phyloP scores from a whole-genome alignment of 495 filamentous ascomycete genomes.

The Penicillium silybi region DNA sequence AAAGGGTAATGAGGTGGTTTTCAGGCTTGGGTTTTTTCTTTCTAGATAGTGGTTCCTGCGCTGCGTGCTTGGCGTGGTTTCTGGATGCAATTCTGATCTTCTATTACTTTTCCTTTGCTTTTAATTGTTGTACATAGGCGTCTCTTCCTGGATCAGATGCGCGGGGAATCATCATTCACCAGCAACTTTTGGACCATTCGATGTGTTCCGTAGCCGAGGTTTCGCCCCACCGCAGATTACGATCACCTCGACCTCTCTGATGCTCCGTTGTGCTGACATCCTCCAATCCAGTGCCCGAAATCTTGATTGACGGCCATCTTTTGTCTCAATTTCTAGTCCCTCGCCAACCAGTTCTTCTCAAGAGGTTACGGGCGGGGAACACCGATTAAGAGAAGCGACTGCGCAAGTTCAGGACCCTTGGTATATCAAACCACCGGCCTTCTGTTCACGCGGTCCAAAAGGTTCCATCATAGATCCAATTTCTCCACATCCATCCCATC shows the following conservation, averaged over 20 bases:
- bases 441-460: neutral
- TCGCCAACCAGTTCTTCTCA: neutral
- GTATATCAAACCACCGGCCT: neutral
- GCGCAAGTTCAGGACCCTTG: neutral
- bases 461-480: neutral
- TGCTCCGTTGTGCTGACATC: neutral
- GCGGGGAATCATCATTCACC: neutral
- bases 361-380: neutral
- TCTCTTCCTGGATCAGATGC: conserved; percentile 5
- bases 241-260: neutral
- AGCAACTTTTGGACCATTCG: neutral
- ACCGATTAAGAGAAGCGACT: neutral
- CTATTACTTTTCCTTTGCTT: neutral
- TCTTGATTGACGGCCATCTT: neutral
- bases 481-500: neutral
- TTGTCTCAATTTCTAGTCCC: neutral
- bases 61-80: conserved; percentile 17
- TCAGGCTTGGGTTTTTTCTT: conserved; percentile 11
- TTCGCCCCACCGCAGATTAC: neutral
- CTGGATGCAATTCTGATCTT: conserved; percentile 15
- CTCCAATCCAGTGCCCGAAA: neutral
- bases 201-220: neutral
- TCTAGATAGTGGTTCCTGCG: conserved; percentile 18
- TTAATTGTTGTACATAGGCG: conserved; percentile 7
- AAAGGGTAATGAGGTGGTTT: conserved; percentile 16